A percentile compares a stretch with the other conserved stretches of the same genome.
Evolutionary conservation across 768 basidiomycete genomes (phyloP).

Genomic region (Paxillus involutus): DNA sequence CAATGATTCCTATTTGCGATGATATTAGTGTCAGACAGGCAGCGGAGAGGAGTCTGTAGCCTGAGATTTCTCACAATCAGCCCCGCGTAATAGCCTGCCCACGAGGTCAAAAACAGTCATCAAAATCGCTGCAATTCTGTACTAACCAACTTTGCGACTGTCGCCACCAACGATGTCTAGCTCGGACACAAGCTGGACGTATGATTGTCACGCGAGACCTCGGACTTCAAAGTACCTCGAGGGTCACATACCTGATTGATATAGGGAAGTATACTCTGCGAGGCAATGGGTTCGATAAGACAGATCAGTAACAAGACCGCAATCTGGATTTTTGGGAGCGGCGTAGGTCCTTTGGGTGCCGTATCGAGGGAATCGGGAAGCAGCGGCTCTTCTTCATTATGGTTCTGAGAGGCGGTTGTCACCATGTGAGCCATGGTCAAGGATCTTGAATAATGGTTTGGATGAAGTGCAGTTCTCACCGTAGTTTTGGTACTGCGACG

Average conservation of each 20-base stretch:
- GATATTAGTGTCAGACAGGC: neutral
- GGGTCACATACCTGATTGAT: slow-evolving; percentile 35
- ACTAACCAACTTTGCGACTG: slow-evolving; percentile 39
- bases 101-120: neutral
- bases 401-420: no score
- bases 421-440: no score
- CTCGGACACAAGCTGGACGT: slow-evolving; percentile 26
- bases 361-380: no score
- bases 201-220: neutral
- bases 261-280: slow-evolving; percentile 47
- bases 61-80: slow-evolving; percentile 54
- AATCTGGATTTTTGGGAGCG: slow-evolving; percentile 39
- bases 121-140: slow-evolving; percentile 19
- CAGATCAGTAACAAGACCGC: slow-evolving; percentile 36
- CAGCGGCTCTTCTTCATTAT: no score
- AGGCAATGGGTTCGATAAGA: slow-evolving; percentile 35
- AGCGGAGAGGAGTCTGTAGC: neutral
- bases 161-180: slow-evolving; percentile 27
- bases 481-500: no score
- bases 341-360: slow-evolving; percentile 14
- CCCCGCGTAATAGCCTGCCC: slow-evolving; percentile 71
- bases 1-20: slow-evolving; percentile 56
- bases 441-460: no score
- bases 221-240: neutral
- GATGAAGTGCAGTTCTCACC: no score